These are phyloP conservation scores for Leptographium wingfieldii DNA, from an alignment of 2,329 filamentous ascomycete genomes.

Conservation along the genomic window DNA sequence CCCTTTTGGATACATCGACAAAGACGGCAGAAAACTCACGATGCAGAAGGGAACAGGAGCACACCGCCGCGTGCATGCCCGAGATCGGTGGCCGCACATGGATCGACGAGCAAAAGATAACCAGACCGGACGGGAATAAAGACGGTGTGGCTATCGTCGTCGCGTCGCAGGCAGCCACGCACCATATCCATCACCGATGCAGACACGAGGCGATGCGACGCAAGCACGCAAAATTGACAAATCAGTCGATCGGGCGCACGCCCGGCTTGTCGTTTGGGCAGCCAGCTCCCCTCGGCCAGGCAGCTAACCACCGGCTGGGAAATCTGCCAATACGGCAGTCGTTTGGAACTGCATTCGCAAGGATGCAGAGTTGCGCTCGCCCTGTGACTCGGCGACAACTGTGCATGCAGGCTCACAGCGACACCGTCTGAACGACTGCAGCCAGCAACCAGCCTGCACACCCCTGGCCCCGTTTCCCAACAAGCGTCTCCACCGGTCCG, in stretches of 20 bases:
- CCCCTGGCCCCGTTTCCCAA: background rate
- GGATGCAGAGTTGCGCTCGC: too few species aligned
- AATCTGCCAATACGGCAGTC: background rate
- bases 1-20: background rate
- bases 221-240: background rate
- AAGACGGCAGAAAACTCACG: background rate
- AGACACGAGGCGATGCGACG: background rate
- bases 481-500: background rate
- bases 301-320: background rate
- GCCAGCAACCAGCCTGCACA: too few species aligned
- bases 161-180: background rate
- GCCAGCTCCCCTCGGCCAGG: background rate
- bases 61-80: background rate
- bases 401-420: too few species aligned
- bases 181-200: background rate
- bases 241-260: background rate
- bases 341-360: background rate
- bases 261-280: background rate
- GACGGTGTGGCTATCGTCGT: background rate
- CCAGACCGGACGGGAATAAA: background rate
- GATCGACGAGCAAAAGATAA: background rate
- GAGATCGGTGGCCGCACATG: background rate
- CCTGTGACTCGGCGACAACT: background rate
- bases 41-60: background rate
- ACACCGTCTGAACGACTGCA: too few species aligned